Conservation (phyloP, 495 filamentous ascomycete genomes). For the Aspergillus cristatus region DNA sequence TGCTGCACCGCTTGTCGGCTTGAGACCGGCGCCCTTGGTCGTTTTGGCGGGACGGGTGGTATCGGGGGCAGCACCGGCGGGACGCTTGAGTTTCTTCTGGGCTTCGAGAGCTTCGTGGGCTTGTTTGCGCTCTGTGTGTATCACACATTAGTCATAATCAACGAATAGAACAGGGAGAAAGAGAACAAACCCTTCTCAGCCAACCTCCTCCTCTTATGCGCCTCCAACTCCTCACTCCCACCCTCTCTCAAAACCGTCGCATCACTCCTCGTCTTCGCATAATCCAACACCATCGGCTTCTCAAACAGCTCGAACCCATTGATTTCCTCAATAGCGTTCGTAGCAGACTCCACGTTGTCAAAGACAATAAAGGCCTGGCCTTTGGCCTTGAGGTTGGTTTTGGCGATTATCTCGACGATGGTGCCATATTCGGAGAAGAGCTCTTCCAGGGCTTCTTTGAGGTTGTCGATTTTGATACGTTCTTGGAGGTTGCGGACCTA, state of each 20-base stretch:
- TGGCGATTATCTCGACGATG: conserved; percentile 85
- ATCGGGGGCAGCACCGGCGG: conserved; percentile 43
- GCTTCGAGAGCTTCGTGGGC: conserved; percentile 74
- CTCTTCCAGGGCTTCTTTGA: conserved; percentile 63
- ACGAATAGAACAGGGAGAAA: neutral
- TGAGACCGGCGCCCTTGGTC: conserved; percentile 69
- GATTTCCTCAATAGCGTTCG: conserved; percentile 75
- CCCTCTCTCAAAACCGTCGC: conserved; percentile 67
- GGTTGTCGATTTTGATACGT: conserved; percentile 69
- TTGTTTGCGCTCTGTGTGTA: conserved; percentile 71
- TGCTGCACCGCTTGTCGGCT: conserved; percentile 59
- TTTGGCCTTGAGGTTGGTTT: conserved; percentile 84
- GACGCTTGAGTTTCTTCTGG: conserved; percentile 73
- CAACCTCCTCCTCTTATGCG: conserved; percentile 73
- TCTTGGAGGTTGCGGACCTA: conserved; percentile 91
- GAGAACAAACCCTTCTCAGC: conserved; percentile 75
- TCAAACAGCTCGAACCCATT: conserved; percentile 93
- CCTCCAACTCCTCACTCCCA: conserved; percentile 75
- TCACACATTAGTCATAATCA: conserved; percentile 2
- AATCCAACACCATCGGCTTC: conserved; percentile 82
- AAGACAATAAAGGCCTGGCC: conserved; percentile 97
- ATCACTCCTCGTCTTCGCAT: conserved; percentile 80
- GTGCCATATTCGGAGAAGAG: conserved; percentile 89
- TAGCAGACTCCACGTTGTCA: conserved; percentile 65
- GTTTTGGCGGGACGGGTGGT: conserved; percentile 60